Evolutionary conservation across 129 eudicot genomes (phyloP).

Genomic region (Flaveria brownii): DNA sequence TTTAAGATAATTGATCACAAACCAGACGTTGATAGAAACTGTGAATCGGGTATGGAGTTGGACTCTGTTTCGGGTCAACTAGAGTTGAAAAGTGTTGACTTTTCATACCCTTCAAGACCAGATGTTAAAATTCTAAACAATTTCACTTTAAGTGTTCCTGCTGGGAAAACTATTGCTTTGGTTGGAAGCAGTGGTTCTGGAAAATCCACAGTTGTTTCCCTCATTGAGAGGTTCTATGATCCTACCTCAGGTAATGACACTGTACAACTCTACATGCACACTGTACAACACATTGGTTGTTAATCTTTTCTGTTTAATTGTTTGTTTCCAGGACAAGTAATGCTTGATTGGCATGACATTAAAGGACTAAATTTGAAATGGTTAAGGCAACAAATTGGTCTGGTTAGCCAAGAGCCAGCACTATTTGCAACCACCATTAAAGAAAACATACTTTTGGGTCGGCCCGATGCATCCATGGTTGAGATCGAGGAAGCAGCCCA

Average conservation of each 20-base stretch:
- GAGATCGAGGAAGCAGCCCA: constrained; percentile 95
- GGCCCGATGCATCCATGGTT: constrained; percentile 73
- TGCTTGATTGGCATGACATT: constrained; percentile 87
- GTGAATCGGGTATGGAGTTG: constrained; percentile 71
- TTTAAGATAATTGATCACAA: constrained; percentile 78
- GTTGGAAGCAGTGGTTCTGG: constrained; percentile 99
- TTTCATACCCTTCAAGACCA: constrained; percentile 89
- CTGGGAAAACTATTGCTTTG: constrained; percentile 95
- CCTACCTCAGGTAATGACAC: constrained; percentile 72
- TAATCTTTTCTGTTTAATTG: constrained; percentile 1
- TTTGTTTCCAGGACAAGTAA: constrained; percentile 62
- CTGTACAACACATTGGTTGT: constrained; percentile 1
- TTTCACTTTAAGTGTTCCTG: constrained; percentile 66
- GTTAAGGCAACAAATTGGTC: constrained; percentile 94
- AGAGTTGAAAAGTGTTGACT: constrained; percentile 72
- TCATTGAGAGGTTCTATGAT: constrained; percentile 94
- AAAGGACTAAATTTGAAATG: constrained; percentile 81
- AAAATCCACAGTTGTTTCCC: constrained; percentile 90
- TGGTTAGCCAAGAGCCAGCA: constrained; percentile 99
- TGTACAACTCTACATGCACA: constrained; percentile 23
- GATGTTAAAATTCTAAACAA: constrained; percentile 69
- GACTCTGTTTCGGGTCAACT: constrained; percentile 69
- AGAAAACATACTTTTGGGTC: constrained; percentile 95
- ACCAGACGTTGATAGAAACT: constrained; percentile 67
- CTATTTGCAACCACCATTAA: constrained; percentile 91